phyloP scores from a whole-genome alignment of 2,329 filamentous ascomycete genomes.

The Diaporthe sp. region DNA sequence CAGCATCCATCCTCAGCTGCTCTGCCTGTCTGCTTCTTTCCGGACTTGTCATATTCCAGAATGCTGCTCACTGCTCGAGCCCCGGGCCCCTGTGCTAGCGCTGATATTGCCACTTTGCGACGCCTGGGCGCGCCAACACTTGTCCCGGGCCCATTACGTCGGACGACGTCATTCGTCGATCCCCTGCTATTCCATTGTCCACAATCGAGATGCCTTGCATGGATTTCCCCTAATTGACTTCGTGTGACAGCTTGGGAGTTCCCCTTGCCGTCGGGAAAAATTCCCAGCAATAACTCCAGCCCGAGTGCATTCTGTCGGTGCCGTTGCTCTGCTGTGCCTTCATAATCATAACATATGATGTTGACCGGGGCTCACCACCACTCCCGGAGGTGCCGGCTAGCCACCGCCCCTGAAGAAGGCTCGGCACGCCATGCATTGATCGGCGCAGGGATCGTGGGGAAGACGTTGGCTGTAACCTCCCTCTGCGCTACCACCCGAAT shows the following conservation, averaged over 20 bases:
- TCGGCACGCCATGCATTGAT: conserved; percentile 18
- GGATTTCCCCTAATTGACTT: conserved; percentile 12
- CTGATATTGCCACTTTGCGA: conserved; percentile 19
- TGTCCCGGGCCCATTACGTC: conserved; percentile 3
- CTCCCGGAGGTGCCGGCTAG: conserved; percentile 1
- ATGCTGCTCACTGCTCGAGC: not conserved
- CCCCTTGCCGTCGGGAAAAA: not conserved
- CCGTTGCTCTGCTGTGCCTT: not conserved
- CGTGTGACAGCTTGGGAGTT: conserved; percentile 12
- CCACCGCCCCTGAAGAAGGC: not conserved
- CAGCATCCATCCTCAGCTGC: not conserved
- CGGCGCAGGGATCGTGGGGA: not conserved
- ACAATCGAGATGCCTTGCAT: conserved; percentile 19
- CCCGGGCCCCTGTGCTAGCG: conserved; percentile 19
- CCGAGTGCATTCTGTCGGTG: not conserved
- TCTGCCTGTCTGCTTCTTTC: not conserved
- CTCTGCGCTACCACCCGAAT: not conserved
- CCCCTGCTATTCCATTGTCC: not conserved
- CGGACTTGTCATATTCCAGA: not conserved
- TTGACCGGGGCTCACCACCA: not conserved
- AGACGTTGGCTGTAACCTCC: conserved; percentile 4
- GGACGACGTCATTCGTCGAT: conserved; percentile 18
- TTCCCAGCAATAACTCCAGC: not conserved
- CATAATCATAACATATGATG: not conserved
- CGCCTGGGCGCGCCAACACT: conserved; percentile 20